phyloP scores from a whole-genome alignment of 139 green algal species.

The Closterium sp. region DNA sequence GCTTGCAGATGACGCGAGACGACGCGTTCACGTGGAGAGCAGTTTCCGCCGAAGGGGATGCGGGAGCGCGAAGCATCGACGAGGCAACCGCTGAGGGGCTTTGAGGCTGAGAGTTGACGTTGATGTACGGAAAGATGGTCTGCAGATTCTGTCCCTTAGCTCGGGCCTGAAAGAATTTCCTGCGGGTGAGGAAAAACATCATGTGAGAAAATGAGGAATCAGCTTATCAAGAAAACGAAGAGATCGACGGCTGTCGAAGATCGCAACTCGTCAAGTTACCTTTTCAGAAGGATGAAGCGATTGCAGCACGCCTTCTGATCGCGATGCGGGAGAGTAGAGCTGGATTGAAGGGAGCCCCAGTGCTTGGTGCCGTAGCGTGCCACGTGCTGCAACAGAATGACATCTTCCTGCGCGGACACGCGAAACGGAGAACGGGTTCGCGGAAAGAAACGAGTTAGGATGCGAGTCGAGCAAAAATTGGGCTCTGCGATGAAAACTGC shows the following conservation, averaged over 20 bases:
- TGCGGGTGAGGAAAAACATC: background rate
- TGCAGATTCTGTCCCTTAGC: background rate
- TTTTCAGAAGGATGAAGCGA: background rate
- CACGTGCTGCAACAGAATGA: constrained; percentile 1
- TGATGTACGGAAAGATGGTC: background rate
- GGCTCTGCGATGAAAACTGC: background rate
- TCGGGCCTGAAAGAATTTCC: background rate
- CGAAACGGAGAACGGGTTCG: background rate
- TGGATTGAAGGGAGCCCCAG: background rate
- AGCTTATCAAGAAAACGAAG: background rate
- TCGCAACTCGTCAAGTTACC: background rate
- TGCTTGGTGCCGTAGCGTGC: constrained; percentile 6
- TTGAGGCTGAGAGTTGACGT: background rate
- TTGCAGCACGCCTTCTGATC: constrained; percentile 10
- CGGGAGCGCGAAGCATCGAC: background rate
- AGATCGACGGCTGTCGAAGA: background rate
- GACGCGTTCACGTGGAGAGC: background rate
- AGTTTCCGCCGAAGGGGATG: background rate
- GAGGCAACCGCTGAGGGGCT: background rate
- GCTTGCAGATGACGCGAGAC: background rate
- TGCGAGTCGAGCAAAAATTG: background rate
- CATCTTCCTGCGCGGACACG: background rate
- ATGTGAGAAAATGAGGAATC: background rate
- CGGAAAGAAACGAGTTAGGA: background rate
- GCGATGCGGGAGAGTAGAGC: background rate